Conservation (phyloP, 495 filamentous ascomycete genomes). For the Penicillium cataractarum region DNA sequence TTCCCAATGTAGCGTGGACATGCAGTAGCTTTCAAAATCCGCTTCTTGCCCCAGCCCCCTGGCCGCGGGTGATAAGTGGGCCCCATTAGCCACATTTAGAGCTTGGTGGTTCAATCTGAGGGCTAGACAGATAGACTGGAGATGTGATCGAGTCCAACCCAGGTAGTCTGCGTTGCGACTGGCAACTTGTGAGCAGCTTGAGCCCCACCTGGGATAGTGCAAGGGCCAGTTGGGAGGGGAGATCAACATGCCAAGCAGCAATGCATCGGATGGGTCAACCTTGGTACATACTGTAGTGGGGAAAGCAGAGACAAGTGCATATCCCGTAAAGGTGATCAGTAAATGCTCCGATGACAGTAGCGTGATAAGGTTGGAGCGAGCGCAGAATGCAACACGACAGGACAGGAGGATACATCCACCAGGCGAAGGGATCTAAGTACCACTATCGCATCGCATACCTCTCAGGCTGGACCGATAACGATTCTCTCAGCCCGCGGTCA, state of each 20-base stretch:
- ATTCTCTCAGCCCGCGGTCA: not conserved
- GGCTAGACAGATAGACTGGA: not conserved
- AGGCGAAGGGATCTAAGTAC: not conserved
- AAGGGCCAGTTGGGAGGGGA: not conserved
- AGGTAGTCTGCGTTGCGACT: not conserved
- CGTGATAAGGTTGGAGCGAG: conserved; percentile 10
- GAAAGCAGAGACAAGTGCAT: conserved; percentile 4
- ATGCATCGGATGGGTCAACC: conserved; percentile 35
- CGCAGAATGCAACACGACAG: conserved; percentile 4
- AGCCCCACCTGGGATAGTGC: not conserved
- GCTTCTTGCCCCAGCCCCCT: not conserved
- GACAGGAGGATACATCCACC: not conserved
- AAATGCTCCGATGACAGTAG: conserved; percentile 24
- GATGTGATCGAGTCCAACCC: not conserved
- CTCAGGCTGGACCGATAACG: not conserved
- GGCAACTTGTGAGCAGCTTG: not conserved
- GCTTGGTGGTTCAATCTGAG: conserved; percentile 14
- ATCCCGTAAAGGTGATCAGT: conserved; percentile 20
- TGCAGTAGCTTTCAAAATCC: not conserved
- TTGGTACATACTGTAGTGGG: conserved; percentile 17
- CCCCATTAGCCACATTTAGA: not conserved
- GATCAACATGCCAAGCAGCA: conserved; percentile 28
- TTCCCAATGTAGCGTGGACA: not conserved
- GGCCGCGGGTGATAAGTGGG: not conserved
- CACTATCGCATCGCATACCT: not conserved